These are phyloP conservation scores for Rhinocladiella mackenziei DNA, from an alignment of 2,329 filamentous ascomycete genomes.

Conservation along the genomic window DNA sequence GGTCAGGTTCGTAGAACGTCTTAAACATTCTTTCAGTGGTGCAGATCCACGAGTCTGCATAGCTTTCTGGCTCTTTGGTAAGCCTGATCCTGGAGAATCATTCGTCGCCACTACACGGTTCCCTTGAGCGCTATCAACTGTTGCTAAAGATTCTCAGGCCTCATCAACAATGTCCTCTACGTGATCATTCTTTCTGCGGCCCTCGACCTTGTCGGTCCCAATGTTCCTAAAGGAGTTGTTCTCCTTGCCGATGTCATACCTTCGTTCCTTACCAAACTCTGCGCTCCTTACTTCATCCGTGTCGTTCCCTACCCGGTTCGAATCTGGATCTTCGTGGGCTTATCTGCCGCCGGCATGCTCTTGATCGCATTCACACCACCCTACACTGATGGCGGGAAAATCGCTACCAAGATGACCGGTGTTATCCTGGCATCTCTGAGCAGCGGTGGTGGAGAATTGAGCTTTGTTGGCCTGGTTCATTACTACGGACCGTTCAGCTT, in stretches of 20 bases:
- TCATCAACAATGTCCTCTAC: constrained; percentile 97
- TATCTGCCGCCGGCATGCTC: constrained; percentile 84
- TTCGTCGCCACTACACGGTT: not conserved
- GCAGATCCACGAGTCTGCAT: constrained; percentile 67
- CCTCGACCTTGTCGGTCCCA: constrained; percentile 85
- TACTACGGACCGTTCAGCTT: constrained; percentile 86
- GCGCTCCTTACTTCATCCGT: constrained; percentile 92
- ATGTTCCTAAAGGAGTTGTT: constrained; percentile 84
- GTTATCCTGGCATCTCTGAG: constrained; percentile 81
- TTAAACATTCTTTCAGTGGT: constrained; percentile 61
- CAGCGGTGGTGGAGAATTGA: constrained; percentile 82
- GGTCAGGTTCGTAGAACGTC: constrained; percentile 65
- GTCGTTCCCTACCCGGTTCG: constrained; percentile 73
- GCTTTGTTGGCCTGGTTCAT: constrained; percentile 85
- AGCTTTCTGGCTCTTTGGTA: constrained; percentile 95
- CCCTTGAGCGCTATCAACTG: not conserved
- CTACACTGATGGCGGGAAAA: constrained; percentile 54
- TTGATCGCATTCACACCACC: constrained; percentile 75
- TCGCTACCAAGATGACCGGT: constrained; percentile 72
- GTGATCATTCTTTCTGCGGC: constrained; percentile 94
- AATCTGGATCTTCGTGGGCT: constrained; percentile 66
- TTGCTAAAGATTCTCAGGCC: constrained; percentile 49
- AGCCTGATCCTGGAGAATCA: constrained; percentile 20
- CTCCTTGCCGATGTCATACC: constrained; percentile 90
- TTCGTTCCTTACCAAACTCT: constrained; percentile 79